A percentile compares a stretch with the other conserved stretches of the same genome.
Evolutionary conservation across 208 protist species (phyloP).

Genomic region (Trypanosomatidae sp.): DNA sequence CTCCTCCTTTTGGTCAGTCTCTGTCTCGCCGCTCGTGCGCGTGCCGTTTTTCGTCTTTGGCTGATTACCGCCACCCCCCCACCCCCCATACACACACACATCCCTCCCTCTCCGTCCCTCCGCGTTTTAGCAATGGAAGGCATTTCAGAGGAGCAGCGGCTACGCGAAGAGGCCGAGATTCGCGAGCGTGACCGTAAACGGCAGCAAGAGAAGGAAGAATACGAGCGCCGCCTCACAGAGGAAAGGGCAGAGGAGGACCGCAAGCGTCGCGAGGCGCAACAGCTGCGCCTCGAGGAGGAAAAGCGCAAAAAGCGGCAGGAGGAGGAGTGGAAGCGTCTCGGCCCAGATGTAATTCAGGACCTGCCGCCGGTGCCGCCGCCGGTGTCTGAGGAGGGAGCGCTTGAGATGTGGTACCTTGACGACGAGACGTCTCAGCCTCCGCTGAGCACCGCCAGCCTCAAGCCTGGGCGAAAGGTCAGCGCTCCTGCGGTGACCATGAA

Average conservation of each 20-base stretch:
- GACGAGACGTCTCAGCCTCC: constrained; percentile 72
- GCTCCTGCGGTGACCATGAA: constrained; percentile 58
- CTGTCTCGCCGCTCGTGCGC: neutral
- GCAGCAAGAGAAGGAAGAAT: constrained; percentile 73
- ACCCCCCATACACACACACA: too few species aligned
- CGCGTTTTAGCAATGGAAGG: constrained; percentile 21
- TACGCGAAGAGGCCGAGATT: constrained; percentile 85
- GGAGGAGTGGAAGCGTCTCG: constrained; percentile 86
- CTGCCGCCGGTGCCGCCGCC: constrained; percentile 78
- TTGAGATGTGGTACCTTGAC: constrained; percentile 87
- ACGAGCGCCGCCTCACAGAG: constrained; percentile 52
- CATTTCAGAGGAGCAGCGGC: constrained; percentile 44
- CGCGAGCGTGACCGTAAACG: constrained; percentile 72
- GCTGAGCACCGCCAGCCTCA: constrained; percentile 70
- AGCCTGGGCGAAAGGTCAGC: constrained; percentile 58
- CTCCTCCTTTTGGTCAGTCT: neutral
- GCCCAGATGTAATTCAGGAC: constrained; percentile 74
- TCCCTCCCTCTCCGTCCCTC: neutral
- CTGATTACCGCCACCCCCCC: neutral
- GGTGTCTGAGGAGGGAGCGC: constrained; percentile 39
- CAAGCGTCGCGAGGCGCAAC: constrained; percentile 53
- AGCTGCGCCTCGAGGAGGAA: constrained; percentile 71
- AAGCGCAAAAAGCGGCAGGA: constrained; percentile 55
- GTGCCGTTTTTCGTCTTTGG: neutral
- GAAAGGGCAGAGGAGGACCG: constrained; percentile 65